Evolutionary conservation across 208 protist species (phyloP).

Genomic region (Angomonas ambiguus): DNA sequence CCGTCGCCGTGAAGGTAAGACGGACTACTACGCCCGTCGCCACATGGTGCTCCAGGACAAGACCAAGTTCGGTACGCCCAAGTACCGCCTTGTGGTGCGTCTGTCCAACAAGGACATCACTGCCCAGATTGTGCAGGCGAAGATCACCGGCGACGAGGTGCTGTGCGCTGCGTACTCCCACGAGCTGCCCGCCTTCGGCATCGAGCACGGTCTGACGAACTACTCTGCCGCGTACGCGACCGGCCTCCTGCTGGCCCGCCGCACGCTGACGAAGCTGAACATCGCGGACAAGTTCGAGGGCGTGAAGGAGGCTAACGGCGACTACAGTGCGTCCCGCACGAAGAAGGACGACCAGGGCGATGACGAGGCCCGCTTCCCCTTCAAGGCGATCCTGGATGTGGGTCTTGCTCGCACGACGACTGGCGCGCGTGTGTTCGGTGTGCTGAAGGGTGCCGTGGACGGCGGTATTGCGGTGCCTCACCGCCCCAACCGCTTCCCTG

Average conservation of each 20-base stretch:
- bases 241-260: slow-evolving; percentile 97
- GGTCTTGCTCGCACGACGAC: slow-evolving; percentile 97
- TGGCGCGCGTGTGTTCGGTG: slow-evolving; percentile 93
- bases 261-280: slow-evolving; percentile 93
- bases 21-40: slow-evolving; percentile 97
- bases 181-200: slow-evolving; percentile 96
- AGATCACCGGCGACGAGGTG: slow-evolving; percentile 94
- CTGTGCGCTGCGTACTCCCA: slow-evolving; percentile 95
- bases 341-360: slow-evolving; percentile 80
- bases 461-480: slow-evolving; percentile 98
- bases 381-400: slow-evolving; percentile 97
- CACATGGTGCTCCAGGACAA: slow-evolving; percentile 98
- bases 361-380: slow-evolving; percentile 91
- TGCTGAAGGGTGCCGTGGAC: slow-evolving; percentile 96
- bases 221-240: slow-evolving; percentile 97
- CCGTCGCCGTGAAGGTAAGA: slow-evolving; percentile 96
- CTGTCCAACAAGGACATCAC: slow-evolving; percentile 97
- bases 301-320: slow-evolving; percentile 85
- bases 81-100: slow-evolving; percentile 98
- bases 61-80: slow-evolving; percentile 98
- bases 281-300: slow-evolving; percentile 95
- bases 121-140: slow-evolving; percentile 96
- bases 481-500: slow-evolving; percentile 94
- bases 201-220: slow-evolving; percentile 97
- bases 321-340: slow-evolving; percentile 69